Base-by-base conservation (phyloP, 768 basidiomycete species). In the Suillus alpinus region DNA sequence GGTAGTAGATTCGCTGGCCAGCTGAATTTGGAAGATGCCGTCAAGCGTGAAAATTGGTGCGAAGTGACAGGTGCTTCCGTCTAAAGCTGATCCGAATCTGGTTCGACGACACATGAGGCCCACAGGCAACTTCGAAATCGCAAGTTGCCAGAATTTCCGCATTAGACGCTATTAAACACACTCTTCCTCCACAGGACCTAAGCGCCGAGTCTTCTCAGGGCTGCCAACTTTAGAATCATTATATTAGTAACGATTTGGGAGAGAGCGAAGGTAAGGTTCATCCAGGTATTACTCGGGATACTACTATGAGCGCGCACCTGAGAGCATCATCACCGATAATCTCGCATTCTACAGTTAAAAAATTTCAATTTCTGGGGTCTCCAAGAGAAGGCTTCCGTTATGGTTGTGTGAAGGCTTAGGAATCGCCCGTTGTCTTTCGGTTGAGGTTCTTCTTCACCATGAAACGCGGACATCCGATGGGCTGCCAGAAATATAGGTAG, bases 331-430 rank as follows among this genome's bases (percentile, higher is more conserved):
- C 3, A 47, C 46, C 49, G 49, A 50, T 50, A 2, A 12, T 4
- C 18, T 5, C 49, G 49, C 49, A 2, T 2, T 12, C 18, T 50
- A 2, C 10, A 29, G 29, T 18, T 29, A 18, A 49, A 18, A 5
- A 29, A n/a, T 49, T 29, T 29, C 26, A 29, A 2, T 57, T 53
- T 58, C n/a, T 49, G 20, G 57, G 57, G 49, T 47, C 12, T 50
- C 36, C 14, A 50, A 36, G 12, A 29, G 52, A 59, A 59, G 52
- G 2, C 58, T 59, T 59, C 58, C 58, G 58, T 59, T 16, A 39
- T 59, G 23, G 23, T 37, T 55, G 13, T 52, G 57, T 32, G 32
- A 58, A 52, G 46, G 12, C 31, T 10, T 23, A 16, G 34, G 47
- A 53, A 53, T 52, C 36, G n/a, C 29, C 50, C 32, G 41, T 12